Evolutionary conservation across 2,329 filamentous ascomycete species (phyloP).

Genomic region (Arthrocladium fulminans): DNA sequence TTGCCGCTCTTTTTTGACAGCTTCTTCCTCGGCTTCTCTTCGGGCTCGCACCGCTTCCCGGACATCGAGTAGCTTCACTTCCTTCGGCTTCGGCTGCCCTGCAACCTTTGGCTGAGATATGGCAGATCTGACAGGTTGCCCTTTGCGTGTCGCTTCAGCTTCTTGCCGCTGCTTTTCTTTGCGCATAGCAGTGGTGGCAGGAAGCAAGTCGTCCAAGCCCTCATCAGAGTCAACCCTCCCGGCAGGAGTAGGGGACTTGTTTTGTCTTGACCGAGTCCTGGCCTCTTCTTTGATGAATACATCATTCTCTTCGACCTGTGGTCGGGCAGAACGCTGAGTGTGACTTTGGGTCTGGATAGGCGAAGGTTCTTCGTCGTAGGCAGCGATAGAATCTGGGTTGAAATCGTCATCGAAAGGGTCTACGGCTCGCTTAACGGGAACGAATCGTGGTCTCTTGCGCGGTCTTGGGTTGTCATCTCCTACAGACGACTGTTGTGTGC

Average conservation of each 20-base stretch:
- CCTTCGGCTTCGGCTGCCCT: conserved; percentile 33
- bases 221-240: conserved; percentile 33
- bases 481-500: conserved; percentile 11
- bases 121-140: conserved; percentile 13
- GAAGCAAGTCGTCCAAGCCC: conserved; percentile 64
- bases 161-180: conserved; percentile 50
- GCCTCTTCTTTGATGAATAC: conserved; percentile 19
- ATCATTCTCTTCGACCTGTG: background rate
- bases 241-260: conserved; percentile 24
- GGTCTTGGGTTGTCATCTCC: conserved; percentile 24
- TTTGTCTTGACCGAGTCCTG: conserved; percentile 24
- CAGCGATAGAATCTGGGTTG: conserved; percentile 27
- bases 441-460: conserved; percentile 24
- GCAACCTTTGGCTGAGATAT: background rate
- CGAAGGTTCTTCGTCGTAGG: conserved; percentile 15
- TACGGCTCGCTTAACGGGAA: conserved; percentile 43
- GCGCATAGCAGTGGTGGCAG: conserved; percentile 69
- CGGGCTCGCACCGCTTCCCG: conserved; percentile 52
- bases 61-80: conserved; percentile 55
- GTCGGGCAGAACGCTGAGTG: background rate
- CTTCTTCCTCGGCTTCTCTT: conserved; percentile 45
- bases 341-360: background rate
- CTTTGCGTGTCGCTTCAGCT: conserved; percentile 45
- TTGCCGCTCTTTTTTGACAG: conserved; percentile 41
- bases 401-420: conserved; percentile 62